Percentiles rank a stretch among this genome's conserved stretches.
phyloP scores from a whole-genome alignment of 2,329 filamentous ascomycete species.

The Tolypocladium capitatum region DNA sequence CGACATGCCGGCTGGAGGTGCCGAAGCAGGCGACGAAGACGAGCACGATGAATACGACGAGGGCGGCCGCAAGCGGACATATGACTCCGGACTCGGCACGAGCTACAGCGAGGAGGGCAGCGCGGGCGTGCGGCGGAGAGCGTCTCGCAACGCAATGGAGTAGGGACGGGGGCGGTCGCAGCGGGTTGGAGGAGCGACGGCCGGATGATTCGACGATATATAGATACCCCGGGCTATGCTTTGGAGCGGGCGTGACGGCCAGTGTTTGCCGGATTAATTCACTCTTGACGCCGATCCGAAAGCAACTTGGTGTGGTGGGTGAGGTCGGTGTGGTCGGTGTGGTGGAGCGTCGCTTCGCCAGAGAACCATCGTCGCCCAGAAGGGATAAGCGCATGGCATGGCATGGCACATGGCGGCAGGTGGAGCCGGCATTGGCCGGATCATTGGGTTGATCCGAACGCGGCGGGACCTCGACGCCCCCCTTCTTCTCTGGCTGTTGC shows the following conservation, averaged over 20 bases:
- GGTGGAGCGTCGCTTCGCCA: too few relatives aligned
- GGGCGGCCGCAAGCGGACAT: constrained; percentile 12
- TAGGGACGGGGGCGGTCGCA: too few relatives aligned
- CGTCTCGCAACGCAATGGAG: constrained; percentile 11
- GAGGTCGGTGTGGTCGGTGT: too few relatives aligned
- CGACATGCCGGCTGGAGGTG: constrained; percentile 20
- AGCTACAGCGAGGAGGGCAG: constrained; percentile 31
- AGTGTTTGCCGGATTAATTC: background rate
- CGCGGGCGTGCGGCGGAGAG: constrained; percentile 17
- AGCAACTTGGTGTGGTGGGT: too few relatives aligned
- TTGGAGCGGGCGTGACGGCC: background rate
- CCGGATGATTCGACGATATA: background rate
- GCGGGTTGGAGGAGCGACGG: background rate
- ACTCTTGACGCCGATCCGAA: background rate
- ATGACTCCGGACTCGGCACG: constrained; percentile 40
- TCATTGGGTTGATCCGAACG: constrained; percentile 1
- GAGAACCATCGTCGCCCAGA: background rate
- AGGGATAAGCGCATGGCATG: background rate
- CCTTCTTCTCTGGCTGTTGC: background rate
- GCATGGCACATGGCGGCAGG: constrained; percentile 2
- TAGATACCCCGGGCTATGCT: background rate
- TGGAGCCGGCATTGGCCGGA: background rate
- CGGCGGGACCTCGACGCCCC: constrained; percentile 1
- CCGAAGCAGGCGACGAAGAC: constrained; percentile 34
- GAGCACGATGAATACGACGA: constrained; percentile 25